Percentiles rank a stretch among this genome's conserved stretches.
Evolutionary conservation across 306 rosid species (phyloP).

Genomic region (Prunus campanulata): DNA sequence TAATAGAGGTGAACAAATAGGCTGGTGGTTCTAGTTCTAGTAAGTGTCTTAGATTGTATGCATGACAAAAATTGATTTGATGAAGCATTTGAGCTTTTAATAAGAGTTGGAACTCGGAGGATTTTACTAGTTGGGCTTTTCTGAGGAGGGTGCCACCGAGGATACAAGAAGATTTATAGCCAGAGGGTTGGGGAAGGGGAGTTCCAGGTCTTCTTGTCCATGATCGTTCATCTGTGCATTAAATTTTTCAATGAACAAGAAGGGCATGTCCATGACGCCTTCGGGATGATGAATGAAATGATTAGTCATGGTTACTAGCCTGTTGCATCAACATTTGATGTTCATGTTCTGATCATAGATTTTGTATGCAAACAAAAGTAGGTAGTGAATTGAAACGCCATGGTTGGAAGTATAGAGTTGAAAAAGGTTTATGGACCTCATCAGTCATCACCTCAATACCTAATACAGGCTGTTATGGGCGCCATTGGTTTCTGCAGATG

Average conservation of each 20-base stretch:
- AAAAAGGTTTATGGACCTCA: neutral
- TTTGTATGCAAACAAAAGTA: neutral
- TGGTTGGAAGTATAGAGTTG: neutral
- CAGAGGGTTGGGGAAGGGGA: neutral
- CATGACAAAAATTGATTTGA: neutral
- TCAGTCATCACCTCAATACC: neutral
- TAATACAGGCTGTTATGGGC: neutral
- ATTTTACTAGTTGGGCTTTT: neutral
- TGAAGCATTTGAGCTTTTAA: neutral
- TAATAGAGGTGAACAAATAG: neutral
- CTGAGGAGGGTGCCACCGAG: neutral
- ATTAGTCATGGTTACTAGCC: neutral
- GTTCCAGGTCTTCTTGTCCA: neutral
- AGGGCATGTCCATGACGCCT: neutral
- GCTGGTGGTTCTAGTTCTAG: neutral
- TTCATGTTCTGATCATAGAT: neutral
- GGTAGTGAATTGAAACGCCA: neutral
- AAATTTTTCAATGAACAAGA: neutral
- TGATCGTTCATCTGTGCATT: neutral
- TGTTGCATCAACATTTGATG: neutral
- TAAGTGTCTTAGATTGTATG: neutral
- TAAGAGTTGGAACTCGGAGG: neutral
- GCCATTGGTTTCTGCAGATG: neutral
- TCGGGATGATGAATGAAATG: neutral
- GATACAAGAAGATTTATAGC: neutral